Base-by-base conservation (phyloP, 768 basidiomycete genomes). In the Lyophyllum atratum region DNA sequence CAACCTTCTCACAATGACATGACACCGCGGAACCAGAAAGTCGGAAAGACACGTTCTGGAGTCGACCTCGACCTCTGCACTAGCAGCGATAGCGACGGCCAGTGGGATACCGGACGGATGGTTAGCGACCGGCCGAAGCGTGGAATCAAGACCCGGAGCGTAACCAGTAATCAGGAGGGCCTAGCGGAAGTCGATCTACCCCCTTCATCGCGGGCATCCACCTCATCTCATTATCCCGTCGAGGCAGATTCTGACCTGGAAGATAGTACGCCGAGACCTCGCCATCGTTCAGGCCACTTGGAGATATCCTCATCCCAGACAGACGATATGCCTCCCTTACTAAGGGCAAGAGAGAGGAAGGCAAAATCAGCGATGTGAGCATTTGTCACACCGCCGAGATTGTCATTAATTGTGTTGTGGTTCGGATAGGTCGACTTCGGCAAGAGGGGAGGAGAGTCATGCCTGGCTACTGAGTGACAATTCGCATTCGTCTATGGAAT, bases 391-490 rank as follows among this genome's bases (percentile, higher is more conserved):
- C 19, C 28, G n/a, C 22, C 8, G n/a, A 17, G 28, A n/a, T 5
- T 1, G 10, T 47, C 46, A 29, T n/a, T n/a, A 9, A 29, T 15
- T 4, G 3, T 40, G n/a, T n/a, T 19, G 10, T 19, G 5, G 5
- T 4, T 40, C 19, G 17, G 19, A 4, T n/a, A 40, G 39, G 15
- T 19, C 17, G n/a, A 19, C 39, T 5, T 31, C 25, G 1, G 42
- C 22, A 24, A 44, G 45, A 19, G 40, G 37, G 2, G 29, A 47
- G 12, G 50, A 59, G 26, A 49, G 31, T 47, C 31, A 64, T 59
- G 54, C 62, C 4, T 72, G 71, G 71, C 59, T 72, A 24, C 56
- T 70, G 43, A 68, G 66, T 29, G 70, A 70, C 53, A 59, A 52
- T 40, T 67, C 67, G 8, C 57, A 61, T 34, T 59, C 63, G 45